Evolutionary conservation across 2,329 filamentous ascomycete species (phyloP).

Genomic region (Exophiala spinifera): DNA sequence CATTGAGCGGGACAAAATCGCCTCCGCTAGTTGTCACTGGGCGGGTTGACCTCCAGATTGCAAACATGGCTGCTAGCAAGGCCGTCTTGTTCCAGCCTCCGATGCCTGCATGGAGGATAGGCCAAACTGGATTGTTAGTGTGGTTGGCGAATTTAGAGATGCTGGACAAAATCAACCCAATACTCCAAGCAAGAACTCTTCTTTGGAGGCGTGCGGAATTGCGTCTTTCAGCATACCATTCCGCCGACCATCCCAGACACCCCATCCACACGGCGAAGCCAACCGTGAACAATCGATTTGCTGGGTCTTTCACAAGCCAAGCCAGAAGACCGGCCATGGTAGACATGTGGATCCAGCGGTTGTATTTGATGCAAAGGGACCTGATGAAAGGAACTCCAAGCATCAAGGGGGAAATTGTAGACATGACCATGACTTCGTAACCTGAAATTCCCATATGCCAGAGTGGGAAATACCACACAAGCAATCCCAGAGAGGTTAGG

Average conservation of each 20-base stretch:
- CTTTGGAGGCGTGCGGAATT: slow-evolving; percentile 75
- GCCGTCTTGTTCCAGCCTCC: slow-evolving; percentile 90
- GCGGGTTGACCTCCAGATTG: slow-evolving; percentile 72
- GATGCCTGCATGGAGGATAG: slow-evolving; percentile 82
- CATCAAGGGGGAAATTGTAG: slow-evolving; percentile 74
- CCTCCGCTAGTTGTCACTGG: slow-evolving; percentile 53
- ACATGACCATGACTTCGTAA: slow-evolving; percentile 86
- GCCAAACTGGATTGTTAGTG: slow-evolving; percentile 97
- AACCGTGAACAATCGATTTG: slow-evolving; percentile 73
- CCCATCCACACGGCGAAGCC: slow-evolving; percentile 77
- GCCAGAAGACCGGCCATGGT: slow-evolving; percentile 76
- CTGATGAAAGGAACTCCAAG: slow-evolving; percentile 70
- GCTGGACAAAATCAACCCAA: slow-evolving; percentile 80
- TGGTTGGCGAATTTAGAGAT: slow-evolving; percentile 88
- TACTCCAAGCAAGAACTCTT: slow-evolving; percentile 73
- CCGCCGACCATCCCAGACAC: slow-evolving; percentile 79
- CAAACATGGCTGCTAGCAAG: slow-evolving; percentile 69
- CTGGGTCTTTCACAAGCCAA: slow-evolving; percentile 71
- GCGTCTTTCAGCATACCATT: slow-evolving; percentile 72
- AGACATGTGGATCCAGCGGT: slow-evolving; percentile 69
- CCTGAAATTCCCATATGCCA: slow-evolving; percentile 99
- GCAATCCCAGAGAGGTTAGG: slow-evolving; percentile 80
- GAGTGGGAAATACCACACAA: slow-evolving; percentile 96
- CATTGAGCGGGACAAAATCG: slow-evolving; percentile 50
- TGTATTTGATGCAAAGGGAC: slow-evolving; percentile 63